phyloP scores from a whole-genome alignment of 108 stramenopile species.

The Bacterosira constricta region DNA sequence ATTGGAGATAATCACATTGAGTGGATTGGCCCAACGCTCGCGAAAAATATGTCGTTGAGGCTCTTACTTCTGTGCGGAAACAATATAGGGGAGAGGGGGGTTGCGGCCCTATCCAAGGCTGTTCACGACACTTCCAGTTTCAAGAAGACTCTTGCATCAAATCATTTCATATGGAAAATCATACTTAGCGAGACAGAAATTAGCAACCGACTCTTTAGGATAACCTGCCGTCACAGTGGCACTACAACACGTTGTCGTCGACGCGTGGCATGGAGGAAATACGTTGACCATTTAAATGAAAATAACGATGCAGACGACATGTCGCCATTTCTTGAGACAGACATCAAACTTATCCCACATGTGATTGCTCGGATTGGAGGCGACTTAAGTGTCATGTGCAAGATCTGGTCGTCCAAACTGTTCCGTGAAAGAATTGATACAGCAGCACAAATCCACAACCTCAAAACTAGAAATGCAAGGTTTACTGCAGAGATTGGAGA shows the following conservation, averaged over 20 bases:
- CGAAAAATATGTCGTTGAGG: constrained; percentile 8
- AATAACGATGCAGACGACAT: not conserved
- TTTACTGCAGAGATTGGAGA: not conserved
- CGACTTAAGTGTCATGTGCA: constrained; percentile 12
- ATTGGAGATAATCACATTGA: constrained; percentile 18
- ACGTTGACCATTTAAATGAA: not conserved
- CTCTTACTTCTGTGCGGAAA: not conserved
- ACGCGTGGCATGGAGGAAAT: constrained; percentile 5
- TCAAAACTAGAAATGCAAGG: not conserved
- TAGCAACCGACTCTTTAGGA: no score
- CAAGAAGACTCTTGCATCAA: constrained; percentile 25
- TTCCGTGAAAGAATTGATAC: constrained; percentile 14
- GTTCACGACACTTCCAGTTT: constrained; percentile 19
- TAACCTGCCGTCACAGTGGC: no score
- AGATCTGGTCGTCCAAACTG: constrained; percentile 2
- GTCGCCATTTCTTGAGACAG: constrained; percentile 1
- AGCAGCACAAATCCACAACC: not conserved
- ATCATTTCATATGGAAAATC: constrained; percentile 9
- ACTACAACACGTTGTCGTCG: no score
- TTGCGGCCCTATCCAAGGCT: constrained; percentile 1
- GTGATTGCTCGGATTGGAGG: not conserved
- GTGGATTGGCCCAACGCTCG: not conserved
- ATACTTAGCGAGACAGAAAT: not conserved
- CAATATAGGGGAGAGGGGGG: constrained; percentile 10
- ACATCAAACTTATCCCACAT: constrained; percentile 1